Base-by-base conservation (phyloP, 805 yeast genomes). In the Lipomyces sp. region DNA sequence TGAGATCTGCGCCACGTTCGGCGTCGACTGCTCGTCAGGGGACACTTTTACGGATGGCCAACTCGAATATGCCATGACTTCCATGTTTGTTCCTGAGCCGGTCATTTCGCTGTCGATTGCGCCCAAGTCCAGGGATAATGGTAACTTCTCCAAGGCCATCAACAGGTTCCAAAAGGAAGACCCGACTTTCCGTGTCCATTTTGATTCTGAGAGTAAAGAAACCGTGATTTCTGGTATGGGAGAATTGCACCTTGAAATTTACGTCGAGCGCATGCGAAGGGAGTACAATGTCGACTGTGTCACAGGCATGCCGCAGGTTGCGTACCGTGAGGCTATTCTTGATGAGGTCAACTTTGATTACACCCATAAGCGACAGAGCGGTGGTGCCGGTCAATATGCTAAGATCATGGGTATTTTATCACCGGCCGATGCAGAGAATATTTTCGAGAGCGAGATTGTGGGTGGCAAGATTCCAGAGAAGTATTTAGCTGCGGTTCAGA, bases 351-450 rank as follows among this genome's bases (percentile, higher is more conserved):
- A 86, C 13, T 94, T 95, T 76, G 98, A 95, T 78, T 92, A 89
- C 81, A 89, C 97, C 35, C 98, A 94, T 83, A 95, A 95, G 85
- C 94, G 92, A 78, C 99, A 95, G 83, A 86, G 94, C 76, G 99
- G 99, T 80, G 99, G 99, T 86, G 96, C 98, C 72, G 99, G 99
- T 81, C 99, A 95, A 83, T 95, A 87, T 77, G 99, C 97, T 80
- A 88, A 93, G 82, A 97, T 75, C 89, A 92, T 79, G 98, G 99
- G 77, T 84, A 82, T 64, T 78, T 93, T 80, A 79, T 83, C 5
- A 87, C 92, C 63, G 76, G 45, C 29, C n/a, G 76, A 73, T 39
- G 86, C 85, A 65, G 63, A 59, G 57, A 93, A 93, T 79, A 81
- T 81, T 72, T 95, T 94, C 79, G 86, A 89, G 75, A 89, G 97